Evolutionary conservation across 129 eudicot genomes (phyloP).

Genomic region (Artemisia annua): DNA sequence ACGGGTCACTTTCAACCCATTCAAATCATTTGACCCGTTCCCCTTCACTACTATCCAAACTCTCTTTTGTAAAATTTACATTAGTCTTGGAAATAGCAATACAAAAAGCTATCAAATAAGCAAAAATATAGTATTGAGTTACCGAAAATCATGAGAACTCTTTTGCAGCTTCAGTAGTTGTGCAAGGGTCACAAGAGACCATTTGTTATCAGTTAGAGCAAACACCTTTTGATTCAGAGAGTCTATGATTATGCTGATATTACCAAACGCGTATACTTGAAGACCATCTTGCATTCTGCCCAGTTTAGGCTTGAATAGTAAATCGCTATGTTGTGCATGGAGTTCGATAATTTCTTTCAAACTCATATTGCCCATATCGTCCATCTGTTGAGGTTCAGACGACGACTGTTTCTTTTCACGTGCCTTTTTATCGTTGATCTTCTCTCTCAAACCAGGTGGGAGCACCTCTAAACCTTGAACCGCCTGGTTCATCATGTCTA

Average conservation of each 20-base stretch:
- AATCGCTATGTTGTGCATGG: constrained; percentile 64
- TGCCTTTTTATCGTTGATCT: constrained; percentile 17
- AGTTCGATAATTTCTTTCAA: constrained; percentile 71
- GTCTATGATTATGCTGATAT: constrained; percentile 60
- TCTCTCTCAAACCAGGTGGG: constrained; percentile 56
- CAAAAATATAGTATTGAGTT: too few species aligned
- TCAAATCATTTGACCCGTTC: too few species aligned
- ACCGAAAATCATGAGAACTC: constrained; percentile 17
- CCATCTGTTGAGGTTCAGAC: constrained; percentile 50
- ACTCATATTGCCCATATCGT: constrained; percentile 48
- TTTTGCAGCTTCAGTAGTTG: constrained; percentile 64
- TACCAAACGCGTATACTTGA: constrained; percentile 81
- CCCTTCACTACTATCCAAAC: too few species aligned
- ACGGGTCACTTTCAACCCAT: too few species aligned
- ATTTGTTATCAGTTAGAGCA: constrained; percentile 63
- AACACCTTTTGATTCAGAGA: constrained; percentile 70
- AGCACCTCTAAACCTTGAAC: constrained; percentile 70
- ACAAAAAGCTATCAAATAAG: too few species aligned
- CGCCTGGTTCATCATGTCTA: constrained; percentile 80
- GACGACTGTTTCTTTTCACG: constrained; percentile 54
- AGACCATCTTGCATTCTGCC: constrained; percentile 60
- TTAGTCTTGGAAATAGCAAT: too few species aligned
- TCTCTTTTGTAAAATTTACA: too few species aligned
- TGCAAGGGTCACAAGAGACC: constrained; percentile 75
- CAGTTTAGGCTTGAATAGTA: constrained; percentile 68